Evolutionary conservation across 1,139 yeast species (phyloP).

Genomic region (Tardiomyces blankii): DNA sequence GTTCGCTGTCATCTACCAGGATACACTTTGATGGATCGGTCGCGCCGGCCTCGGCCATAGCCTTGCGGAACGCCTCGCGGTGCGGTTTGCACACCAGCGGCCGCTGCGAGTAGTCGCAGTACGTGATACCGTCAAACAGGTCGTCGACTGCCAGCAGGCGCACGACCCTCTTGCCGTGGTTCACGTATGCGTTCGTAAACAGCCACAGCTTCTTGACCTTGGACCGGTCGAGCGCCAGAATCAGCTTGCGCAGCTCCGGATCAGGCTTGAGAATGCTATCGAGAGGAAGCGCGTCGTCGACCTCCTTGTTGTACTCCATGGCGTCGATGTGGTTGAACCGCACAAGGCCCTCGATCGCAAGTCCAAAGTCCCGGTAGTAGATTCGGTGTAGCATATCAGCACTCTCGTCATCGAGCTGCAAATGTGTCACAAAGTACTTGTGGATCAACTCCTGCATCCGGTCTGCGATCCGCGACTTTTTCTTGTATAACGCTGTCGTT

Average conservation of each 20-base stretch:
- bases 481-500: constrained; percentile 40
- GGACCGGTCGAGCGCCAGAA: constrained; percentile 26
- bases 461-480: constrained; percentile 68
- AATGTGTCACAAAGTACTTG: constrained; percentile 56
- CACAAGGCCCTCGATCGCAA: constrained; percentile 87
- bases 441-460: constrained; percentile 83
- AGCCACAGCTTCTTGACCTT: constrained; percentile 64
- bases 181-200: constrained; percentile 88
- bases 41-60: constrained; percentile 53
- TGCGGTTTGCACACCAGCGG: constrained; percentile 86
- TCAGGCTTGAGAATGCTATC: constrained; percentile 58
- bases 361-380: constrained; percentile 80
- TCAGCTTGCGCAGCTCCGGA: constrained; percentile 24
- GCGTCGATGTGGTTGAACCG: constrained; percentile 78
- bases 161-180: constrained; percentile 68
- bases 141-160: constrained; percentile 78
- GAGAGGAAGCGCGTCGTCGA: constrained; percentile 86
- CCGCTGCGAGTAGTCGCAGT: constrained; percentile 62
- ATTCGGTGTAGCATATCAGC: constrained; percentile 61
- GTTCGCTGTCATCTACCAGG: constrained; percentile 76
- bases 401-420: constrained; percentile 57
- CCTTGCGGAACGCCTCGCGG: constrained; percentile 43
- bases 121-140: constrained; percentile 85
- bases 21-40: constrained; percentile 36
- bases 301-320: constrained; percentile 72